Base-by-base conservation (phyloP, 2,329 filamentous ascomycete genomes). In the Diaporthe citri region DNA sequence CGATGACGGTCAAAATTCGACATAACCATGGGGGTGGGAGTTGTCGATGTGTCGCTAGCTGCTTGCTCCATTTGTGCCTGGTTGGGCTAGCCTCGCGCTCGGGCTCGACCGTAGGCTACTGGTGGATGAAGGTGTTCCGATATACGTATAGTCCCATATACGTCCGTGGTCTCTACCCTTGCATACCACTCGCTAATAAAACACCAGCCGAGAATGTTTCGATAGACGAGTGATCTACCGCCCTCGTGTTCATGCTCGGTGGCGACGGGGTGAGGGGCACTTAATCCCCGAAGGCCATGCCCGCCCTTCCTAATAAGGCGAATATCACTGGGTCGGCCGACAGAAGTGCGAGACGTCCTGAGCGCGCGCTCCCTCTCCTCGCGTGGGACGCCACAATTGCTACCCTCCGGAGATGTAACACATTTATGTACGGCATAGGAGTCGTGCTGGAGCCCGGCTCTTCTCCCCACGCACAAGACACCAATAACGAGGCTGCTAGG, bases 41-140 rank as follows among this genome's bases (percentile, higher is more conserved):
- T n/a, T 41, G n/a, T 55, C 64, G 41, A 6, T 41, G 15, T 41
- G 46, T 13, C 31, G 41, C 64, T 55, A 28, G 64, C n/a, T 51
- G 34, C 43, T 41, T 28, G 64, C 34, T 39, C 34, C 64, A n/a
- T 48, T 28, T 48, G n/a, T 20, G n/a, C 46, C 46, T 52, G 34
- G 64, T 69, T 28, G n/a, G 64, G 48, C 41, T 55, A 69, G 48
- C n/a, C 34, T 52, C 8, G 7, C 48, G 64, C 64, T 69, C n/a
- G 34, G 64, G 48, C 64, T 69, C 15, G 15, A 28, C 34, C 36
- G 41, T 51, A 22, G 34, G 22, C 1, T 20, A 51, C 28, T n/a
- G 20, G 13, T 31, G 22, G 31, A 39, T 17, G 22, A 9, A 31
- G 22, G 22, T 34, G 12, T 20, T 66, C 13, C 62, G 20, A 52